Conservation (phyloP, 768 basidiomycete genomes). For the Pleurotus sapidus region DNA sequence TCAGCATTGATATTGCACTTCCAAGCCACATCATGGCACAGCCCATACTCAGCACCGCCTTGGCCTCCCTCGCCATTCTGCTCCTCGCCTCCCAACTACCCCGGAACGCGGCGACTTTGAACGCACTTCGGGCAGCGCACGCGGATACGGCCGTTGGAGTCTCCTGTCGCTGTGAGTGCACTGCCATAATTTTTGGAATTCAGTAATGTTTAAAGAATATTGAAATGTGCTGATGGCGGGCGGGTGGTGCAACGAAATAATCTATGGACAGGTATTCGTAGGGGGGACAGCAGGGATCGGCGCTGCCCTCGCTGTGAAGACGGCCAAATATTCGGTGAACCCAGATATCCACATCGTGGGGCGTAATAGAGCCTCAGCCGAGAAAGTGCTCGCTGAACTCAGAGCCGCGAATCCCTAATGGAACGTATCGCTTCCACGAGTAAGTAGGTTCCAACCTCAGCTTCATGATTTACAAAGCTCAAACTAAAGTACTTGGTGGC, state of each 20-base stretch:
- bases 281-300: conserved; percentile 51
- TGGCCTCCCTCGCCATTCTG: not conserved
- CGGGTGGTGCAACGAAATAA: not conserved
- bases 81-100: not conserved
- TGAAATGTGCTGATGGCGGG: not conserved
- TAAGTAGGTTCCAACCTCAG: not conserved
- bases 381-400: conserved; percentile 39
- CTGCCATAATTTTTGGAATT: too few relatives aligned
- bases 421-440: not conserved
- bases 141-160: not conserved
- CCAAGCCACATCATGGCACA: not conserved
- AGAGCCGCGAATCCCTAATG: conserved; percentile 19
- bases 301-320: conserved; percentile 40
- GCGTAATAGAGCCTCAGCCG: conserved; percentile 45
- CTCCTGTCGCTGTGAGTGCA: conserved; percentile 3
- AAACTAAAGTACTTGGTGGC: too few relatives aligned
- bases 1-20: too few relatives aligned
- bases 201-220: too few relatives aligned
- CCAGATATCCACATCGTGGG: conserved; percentile 53
- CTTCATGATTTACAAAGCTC: too few relatives aligned
- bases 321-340: conserved; percentile 43
- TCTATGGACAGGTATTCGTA: conserved; percentile 27
- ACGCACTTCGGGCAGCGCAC: not conserved
- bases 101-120: not conserved
- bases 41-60: not conserved